Evolutionary conservation across 1,139 yeast genomes (phyloP), one percentile per base, ranked within the genome.

Genomic region (Petasospora rhodanensis): DNA sequence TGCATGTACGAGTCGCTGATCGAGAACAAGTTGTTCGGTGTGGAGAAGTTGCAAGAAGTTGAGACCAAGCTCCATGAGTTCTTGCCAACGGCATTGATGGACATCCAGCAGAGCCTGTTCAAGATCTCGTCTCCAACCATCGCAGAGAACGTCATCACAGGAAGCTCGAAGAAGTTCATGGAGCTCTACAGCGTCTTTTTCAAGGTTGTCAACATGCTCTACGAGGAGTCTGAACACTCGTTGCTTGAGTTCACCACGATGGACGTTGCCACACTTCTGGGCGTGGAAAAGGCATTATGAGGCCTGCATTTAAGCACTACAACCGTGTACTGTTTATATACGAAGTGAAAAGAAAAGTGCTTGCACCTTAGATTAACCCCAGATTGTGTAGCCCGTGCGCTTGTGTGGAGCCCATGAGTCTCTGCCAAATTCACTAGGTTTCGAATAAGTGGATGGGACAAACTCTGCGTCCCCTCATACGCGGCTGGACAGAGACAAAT

Each of bases 201-300:
- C 46, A 64, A 73, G 43, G 51, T 64, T 1, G 55, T 63, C 25
- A 32, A 49, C 15, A 53, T 57, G 32, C 30, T 64, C 4, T 61
- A 61, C 31, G 62, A 63, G 20, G 58, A 59, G 2, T 48, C 53
- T 5, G 44, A 53, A 5, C 32, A 38, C 7, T 9, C 23, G 6
- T 50, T 43, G 2, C 62, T 76, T 39, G 59, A 64, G 16, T 78
- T 84, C 83, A 61, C 70, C 12, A 76, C 69, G 25, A 41, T 52
- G 7, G 85, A 80, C 33, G 73, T 80, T 21, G 76, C 82, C 6
- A 78, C 84, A 0, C 61, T 82, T 36, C 54, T 81, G 18, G 89
- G 87, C 12, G 69, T 79, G 16, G 79, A 24, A n/a, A n/a, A n/a
- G n/a, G n/a, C n/a, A n/a, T 6, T n/a, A n/a, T n/a, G n/a, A n/a